A percentile compares a stretch with the other conserved stretches of the same genome.
Conservation (phyloP, 306 rosid genomes). For the Ochetophila trinervis region DNA sequence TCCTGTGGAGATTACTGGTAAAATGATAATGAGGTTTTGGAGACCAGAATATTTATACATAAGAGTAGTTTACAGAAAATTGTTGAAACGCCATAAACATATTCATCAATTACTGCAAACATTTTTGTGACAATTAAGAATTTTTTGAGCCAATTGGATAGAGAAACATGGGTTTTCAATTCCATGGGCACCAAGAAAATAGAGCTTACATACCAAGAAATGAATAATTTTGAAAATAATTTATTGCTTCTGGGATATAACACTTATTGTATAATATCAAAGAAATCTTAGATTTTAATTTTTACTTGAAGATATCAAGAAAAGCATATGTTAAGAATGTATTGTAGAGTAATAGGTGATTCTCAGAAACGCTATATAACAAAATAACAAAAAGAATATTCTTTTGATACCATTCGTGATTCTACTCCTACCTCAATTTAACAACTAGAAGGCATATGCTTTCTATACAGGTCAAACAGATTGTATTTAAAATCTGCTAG, state of each 20-base stretch:
- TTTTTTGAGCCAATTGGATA: background rate
- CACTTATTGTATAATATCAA: background rate
- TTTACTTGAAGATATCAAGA: background rate
- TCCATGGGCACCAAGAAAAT: too few species aligned
- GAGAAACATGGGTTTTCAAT: too few species aligned
- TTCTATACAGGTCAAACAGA: slow-evolving; percentile 32
- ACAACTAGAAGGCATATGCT: slow-evolving; percentile 3
- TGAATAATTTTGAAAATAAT: too few species aligned
- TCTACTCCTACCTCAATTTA: background rate
- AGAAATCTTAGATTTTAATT: background rate
- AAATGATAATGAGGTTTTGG: background rate
- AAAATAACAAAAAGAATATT: background rate
- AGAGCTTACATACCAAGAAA: too few species aligned
- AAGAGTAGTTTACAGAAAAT: background rate
- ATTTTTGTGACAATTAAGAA: background rate
- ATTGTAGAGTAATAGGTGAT: background rate
- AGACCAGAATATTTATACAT: background rate
- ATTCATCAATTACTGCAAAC: background rate
- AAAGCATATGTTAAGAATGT: background rate
- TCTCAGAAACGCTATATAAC: background rate
- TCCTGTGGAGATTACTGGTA: slow-evolving; percentile 60
- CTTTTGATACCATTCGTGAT: slow-evolving; percentile 11
- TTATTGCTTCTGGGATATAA: background rate
- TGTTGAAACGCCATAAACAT: background rate
- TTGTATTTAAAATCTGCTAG: slow-evolving; percentile 13